A percentile compares a stretch with the other conserved stretches of the same genome.
Evolutionary conservation across 2,329 filamentous ascomycete species (phyloP).

Genomic region (Incumbomyces lentus): DNA sequence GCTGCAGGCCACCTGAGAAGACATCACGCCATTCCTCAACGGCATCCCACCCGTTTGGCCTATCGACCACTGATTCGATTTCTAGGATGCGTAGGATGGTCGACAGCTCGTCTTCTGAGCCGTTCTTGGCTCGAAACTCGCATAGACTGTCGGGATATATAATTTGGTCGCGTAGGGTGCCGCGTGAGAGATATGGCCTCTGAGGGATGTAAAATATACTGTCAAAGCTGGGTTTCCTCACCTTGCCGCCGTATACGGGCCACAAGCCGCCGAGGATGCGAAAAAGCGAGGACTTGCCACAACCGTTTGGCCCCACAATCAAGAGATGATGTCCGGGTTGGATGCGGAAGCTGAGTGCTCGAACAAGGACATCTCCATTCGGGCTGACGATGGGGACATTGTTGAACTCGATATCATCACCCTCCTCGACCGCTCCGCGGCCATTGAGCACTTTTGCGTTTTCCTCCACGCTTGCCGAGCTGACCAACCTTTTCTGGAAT

Average conservation of each 20-base stretch:
- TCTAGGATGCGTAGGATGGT: slow-evolving; percentile 68
- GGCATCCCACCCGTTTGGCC: slow-evolving; percentile 77
- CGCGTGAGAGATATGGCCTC: slow-evolving; percentile 81
- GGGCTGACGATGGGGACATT: slow-evolving; percentile 93
- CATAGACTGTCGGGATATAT: slow-evolving; percentile 87
- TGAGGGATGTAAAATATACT: slow-evolving; percentile 99
- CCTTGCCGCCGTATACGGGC: slow-evolving; percentile 92
- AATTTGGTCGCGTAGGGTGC: slow-evolving; percentile 88
- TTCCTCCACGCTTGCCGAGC: slow-evolving; percentile 68
- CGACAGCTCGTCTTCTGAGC: slow-evolving; percentile 71
- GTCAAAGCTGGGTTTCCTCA: slow-evolving; percentile 80
- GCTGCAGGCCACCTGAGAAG: slow-evolving; percentile 82
- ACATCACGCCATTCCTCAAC: slow-evolving; percentile 96
- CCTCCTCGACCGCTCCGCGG: slow-evolving; percentile 72
- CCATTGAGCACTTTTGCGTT: slow-evolving; percentile 75
- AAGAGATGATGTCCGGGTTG: slow-evolving; percentile 80
- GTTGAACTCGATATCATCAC: slow-evolving; percentile 71
- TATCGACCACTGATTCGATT: slow-evolving; percentile 70
- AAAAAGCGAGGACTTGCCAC: slow-evolving; percentile 92
- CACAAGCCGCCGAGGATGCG: slow-evolving; percentile 90
- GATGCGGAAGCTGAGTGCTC: slow-evolving; percentile 76
- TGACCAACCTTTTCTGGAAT: slow-evolving; percentile 94
- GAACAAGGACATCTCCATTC: slow-evolving; percentile 86
- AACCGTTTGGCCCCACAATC: slow-evolving; percentile 93
- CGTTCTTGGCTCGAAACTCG: slow-evolving; percentile 73